Percentiles rank a stretch among this genome's conserved stretches.
These are phyloP conservation scores for Pythium scleroteichum DNA, from an alignment of 352 stramenopile species.

Conservation along the genomic window DNA sequence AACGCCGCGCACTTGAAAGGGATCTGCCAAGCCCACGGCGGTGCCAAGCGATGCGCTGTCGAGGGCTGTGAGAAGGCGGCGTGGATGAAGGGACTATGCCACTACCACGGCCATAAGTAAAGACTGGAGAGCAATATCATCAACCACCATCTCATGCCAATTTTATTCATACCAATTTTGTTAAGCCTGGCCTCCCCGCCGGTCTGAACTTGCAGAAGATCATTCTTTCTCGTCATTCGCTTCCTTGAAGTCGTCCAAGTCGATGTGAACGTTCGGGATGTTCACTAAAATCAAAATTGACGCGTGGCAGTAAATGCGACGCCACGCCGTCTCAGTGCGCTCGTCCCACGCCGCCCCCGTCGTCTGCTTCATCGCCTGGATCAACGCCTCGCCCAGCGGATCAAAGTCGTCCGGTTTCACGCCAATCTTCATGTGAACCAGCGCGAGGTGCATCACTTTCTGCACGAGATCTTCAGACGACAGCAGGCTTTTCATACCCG, in stretches of 20 bases:
- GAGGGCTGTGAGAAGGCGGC: not conserved
- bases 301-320: conserved; percentile 65
- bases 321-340: conserved; percentile 50
- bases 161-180: too few species aligned
- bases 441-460: conserved; percentile 60
- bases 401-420: conserved; percentile 71
- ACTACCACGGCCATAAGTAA: too few species aligned
- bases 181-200: too few species aligned
- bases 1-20: not conserved
- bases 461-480: conserved; percentile 60
- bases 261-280: conserved; percentile 50
- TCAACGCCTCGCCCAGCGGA: conserved; percentile 54
- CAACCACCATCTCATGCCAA: too few species aligned
- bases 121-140: too few species aligned
- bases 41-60: not conserved
- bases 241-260: conserved; percentile 52
- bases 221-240: conserved; percentile 9
- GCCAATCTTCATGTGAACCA: conserved; percentile 73
- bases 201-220: not conserved
- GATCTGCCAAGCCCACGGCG: not conserved
- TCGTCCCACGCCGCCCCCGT: conserved; percentile 50
- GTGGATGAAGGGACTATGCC: too few species aligned
- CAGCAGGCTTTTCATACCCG: conserved; percentile 65
- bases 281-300: conserved; percentile 67
- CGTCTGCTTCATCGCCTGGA: conserved; percentile 61